Conservation (phyloP, 129 eudicot genomes). For the Flaveria brownii region DNA sequence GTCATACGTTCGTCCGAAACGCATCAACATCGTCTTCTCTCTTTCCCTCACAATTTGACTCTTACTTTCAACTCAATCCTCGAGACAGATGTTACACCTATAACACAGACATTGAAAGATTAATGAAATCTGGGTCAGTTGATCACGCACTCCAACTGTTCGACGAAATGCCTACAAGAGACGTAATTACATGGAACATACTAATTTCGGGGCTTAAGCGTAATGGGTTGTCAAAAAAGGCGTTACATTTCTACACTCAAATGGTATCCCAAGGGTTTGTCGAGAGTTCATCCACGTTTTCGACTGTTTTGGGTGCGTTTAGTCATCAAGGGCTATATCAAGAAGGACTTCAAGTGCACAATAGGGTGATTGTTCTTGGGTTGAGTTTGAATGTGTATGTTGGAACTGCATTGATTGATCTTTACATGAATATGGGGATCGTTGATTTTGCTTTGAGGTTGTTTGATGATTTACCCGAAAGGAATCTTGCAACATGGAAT, state of each 20-base stretch:
- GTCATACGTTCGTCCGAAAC: conserved; percentile 26
- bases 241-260: conserved; percentile 44
- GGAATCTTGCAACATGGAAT: conserved; percentile 73
- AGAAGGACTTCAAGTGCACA: conserved; percentile 58
- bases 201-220: conserved; percentile 59
- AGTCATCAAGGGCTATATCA: conserved; percentile 42
- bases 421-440: conserved; percentile 56
- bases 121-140: conserved; percentile 47
- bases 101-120: conserved; percentile 40
- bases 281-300: conserved; percentile 76
- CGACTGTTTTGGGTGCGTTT: conserved; percentile 58
- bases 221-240: conserved; percentile 41
- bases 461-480: conserved; percentile 55
- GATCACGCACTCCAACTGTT: conserved; percentile 57
- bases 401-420: conserved; percentile 63
- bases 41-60: conserved; percentile 20
- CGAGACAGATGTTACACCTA: conserved; percentile 30
- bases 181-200: conserved; percentile 69
- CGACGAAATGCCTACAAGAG: conserved; percentile 65
- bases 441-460: conserved; percentile 50
- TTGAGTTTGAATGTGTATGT: conserved; percentile 52
- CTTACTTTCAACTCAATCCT: conserved; percentile 37
- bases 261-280: conserved; percentile 61
- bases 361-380: conserved; percentile 61
- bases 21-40: conserved; percentile 23